Conservation (phyloP, 2,329 filamentous ascomycete species). For the Rhexocercosporidium sp. region DNA sequence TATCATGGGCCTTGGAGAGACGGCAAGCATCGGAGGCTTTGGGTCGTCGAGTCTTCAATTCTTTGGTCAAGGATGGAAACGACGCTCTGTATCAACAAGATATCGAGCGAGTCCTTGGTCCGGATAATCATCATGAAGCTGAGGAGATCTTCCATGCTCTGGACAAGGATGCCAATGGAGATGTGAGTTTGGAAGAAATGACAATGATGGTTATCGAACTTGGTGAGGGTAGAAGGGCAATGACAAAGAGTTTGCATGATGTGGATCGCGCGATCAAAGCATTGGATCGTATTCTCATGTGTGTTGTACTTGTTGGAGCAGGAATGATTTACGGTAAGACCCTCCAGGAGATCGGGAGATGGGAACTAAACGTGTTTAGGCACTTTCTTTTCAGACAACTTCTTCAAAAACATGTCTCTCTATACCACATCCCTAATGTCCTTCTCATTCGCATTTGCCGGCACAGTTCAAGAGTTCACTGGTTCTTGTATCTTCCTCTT, state of each 20-base stretch:
- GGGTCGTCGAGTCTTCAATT: conserved; percentile 95
- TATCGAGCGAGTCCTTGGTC: conserved; percentile 84
- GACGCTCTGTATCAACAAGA: conserved; percentile 82
- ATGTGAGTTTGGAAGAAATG: conserved; percentile 94
- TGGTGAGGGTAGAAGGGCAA: conserved; percentile 84
- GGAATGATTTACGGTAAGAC: conserved; percentile 80
- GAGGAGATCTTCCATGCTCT: conserved; percentile 83
- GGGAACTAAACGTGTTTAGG: not conserved
- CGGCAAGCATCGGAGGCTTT: conserved; percentile 86
- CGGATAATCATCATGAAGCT: conserved; percentile 74
- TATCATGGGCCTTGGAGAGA: conserved; percentile 87
- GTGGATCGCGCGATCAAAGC: conserved; percentile 93
- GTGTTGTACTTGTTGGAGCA: conserved; percentile 79
- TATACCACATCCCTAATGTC: conserved; percentile 78
- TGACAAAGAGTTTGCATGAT: conserved; percentile 94
- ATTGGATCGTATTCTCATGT: conserved; percentile 83
- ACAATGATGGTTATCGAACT: conserved; percentile 78
- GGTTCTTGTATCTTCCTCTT: conserved; percentile 98
- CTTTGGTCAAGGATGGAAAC: conserved; percentile 88
- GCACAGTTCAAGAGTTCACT: conserved; percentile 89
- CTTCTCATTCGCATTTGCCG: conserved; percentile 94
- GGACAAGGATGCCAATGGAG: conserved; percentile 88
- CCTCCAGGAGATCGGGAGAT: no score
- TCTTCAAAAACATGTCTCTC: conserved; percentile 57
- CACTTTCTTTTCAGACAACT: conserved; percentile 2